Evolutionary conservation across 306 rosid genomes (phyloP).

Genomic region (Dryas alaskensis): DNA sequence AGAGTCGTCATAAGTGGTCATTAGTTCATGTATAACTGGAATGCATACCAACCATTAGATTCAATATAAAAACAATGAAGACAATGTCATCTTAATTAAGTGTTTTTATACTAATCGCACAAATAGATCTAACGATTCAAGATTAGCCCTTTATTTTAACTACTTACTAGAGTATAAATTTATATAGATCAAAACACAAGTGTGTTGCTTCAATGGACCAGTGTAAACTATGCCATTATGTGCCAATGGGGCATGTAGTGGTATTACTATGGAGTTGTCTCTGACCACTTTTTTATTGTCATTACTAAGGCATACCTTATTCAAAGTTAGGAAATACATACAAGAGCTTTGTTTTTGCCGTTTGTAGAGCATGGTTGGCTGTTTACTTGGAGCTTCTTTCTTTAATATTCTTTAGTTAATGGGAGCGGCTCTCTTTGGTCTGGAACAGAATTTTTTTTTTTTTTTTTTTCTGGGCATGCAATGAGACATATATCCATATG

Average conservation of each 20-base stretch:
- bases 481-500: background rate
- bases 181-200: background rate
- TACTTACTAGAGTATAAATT: background rate
- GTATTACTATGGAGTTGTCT: no score
- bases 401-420: background rate
- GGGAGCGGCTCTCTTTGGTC: conserved; percentile 2
- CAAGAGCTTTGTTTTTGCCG: conserved; percentile 16
- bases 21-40: background rate
- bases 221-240: background rate
- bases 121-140: background rate
- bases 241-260: no score
- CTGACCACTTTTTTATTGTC: background rate
- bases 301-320: background rate
- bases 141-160: background rate
- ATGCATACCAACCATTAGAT: background rate
- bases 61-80: no score
- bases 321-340: background rate
- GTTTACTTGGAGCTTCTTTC: background rate
- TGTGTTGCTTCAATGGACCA: background rate
- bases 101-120: no score
- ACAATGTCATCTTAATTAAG: no score
- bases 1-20: background rate
- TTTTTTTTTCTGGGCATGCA: background rate
- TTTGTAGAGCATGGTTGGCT: conserved; percentile 13
- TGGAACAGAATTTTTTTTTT: background rate